phyloP scores from a whole-genome alignment of 2,329 filamentous ascomycete species.

The Fonsecaea erecta region DNA sequence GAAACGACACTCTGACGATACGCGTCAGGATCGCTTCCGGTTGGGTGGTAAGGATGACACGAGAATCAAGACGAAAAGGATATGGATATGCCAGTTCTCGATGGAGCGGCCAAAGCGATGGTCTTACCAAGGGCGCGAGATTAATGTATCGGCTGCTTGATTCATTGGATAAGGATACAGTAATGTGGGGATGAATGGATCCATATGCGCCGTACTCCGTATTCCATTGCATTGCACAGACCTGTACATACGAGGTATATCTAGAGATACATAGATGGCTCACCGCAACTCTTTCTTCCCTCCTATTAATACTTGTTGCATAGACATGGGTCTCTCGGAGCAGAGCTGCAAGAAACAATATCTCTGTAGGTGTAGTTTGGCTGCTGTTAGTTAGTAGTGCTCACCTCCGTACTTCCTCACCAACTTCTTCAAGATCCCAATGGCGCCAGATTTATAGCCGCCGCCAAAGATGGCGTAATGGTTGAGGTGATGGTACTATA shows the following conservation, averaged over 20 bases:
- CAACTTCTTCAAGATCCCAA: constrained; percentile 77
- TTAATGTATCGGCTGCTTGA: background rate
- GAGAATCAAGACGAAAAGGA: background rate
- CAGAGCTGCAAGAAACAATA: too few species aligned
- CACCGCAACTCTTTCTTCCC: background rate
- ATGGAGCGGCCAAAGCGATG: too few species aligned
- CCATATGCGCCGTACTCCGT: background rate
- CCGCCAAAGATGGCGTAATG: constrained; percentile 85
- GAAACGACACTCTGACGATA: background rate
- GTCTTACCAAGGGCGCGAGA: background rate
- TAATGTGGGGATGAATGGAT: background rate
- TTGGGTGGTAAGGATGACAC: background rate
- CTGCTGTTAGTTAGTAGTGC: background rate
- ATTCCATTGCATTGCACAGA: background rate
- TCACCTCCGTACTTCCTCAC: constrained; percentile 72
- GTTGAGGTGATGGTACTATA: constrained; percentile 80
- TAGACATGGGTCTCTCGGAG: too few species aligned
- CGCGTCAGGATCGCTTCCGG: background rate
- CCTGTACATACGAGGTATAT: background rate
- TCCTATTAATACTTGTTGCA: background rate
- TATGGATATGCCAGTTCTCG: background rate
- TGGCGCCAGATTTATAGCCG: constrained; percentile 74
- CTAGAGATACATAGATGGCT: background rate
- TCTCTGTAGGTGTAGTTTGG: too few species aligned
- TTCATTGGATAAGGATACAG: background rate